phyloP scores from a whole-genome alignment of 352 stramenopile species.

The Globisporangium cylindrosporum region DNA sequence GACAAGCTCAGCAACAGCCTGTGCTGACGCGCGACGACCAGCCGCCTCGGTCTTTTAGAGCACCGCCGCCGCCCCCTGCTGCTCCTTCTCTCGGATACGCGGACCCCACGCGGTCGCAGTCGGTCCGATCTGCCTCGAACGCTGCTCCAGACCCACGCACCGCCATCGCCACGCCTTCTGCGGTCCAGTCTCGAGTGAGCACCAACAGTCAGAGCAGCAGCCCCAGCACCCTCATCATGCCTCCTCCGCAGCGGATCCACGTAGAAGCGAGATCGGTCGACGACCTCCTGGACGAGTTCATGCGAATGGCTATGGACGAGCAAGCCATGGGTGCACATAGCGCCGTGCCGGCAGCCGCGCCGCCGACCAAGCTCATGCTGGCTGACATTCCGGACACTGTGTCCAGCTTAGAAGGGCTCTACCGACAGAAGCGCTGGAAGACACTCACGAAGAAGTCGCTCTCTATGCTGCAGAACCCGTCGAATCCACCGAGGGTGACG shows the following conservation, averaged over 20 bases:
- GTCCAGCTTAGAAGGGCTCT: constrained; percentile 49
- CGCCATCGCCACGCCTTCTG: constrained; percentile 11
- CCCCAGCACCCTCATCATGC: constrained; percentile 15
- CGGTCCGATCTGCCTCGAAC: constrained; percentile 23
- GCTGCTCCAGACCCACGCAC: constrained; percentile 19
- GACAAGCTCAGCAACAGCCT: constrained; percentile 22
- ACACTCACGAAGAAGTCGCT: constrained; percentile 72
- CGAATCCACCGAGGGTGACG: constrained; percentile 39
- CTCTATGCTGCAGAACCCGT: constrained; percentile 64
- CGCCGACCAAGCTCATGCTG: constrained; percentile 42
- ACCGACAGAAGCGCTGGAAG: constrained; percentile 68
- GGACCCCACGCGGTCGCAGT: constrained; percentile 43
- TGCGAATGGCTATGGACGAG: constrained; percentile 46
- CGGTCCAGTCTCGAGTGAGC: constrained; percentile 4
- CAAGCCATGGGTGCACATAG: constrained; percentile 22
- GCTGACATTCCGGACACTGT: constrained; percentile 61
- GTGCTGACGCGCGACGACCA: constrained; percentile 8
- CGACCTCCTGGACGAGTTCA: constrained; percentile 65
- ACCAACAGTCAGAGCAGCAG: constrained; percentile 18
- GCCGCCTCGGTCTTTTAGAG: constrained; percentile 10
- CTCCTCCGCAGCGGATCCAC: constrained; percentile 24
- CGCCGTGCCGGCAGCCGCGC: constrained; percentile 14
- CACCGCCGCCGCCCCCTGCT: constrained; percentile 41
- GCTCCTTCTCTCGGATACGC: constrained; percentile 69
- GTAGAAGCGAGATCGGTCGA: constrained; percentile 33